Evolutionary conservation across 768 basidiomycete species (phyloP).

Genomic region (Tremella yokohamensis): DNA sequence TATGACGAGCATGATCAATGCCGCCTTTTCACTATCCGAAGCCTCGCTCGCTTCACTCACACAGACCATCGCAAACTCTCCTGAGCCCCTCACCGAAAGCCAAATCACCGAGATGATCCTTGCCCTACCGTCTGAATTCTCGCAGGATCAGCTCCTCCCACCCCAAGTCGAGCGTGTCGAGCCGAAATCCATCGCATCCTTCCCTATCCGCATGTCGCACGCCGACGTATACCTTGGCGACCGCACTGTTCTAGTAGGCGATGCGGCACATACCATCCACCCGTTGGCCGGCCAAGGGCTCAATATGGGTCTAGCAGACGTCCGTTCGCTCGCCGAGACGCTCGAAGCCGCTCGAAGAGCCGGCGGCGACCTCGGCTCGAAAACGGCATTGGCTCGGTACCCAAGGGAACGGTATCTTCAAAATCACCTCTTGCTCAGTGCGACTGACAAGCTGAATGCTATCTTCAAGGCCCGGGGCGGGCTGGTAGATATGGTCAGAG

Average conservation of each 20-base stretch:
- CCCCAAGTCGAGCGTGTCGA: slow-evolving; percentile 72
- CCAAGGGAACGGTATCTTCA: slow-evolving; percentile 73
- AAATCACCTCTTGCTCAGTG: slow-evolving; percentile 80
- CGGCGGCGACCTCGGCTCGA: slow-evolving; percentile 82
- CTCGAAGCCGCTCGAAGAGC: slow-evolving; percentile 59
- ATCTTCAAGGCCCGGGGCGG: slow-evolving; percentile 67
- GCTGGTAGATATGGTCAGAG: slow-evolving; percentile 79
- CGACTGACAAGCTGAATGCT: slow-evolving; percentile 85
- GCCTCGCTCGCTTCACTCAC: slow-evolving; percentile 32
- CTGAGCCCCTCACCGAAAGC: slow-evolving; percentile 52
- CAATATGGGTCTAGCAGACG: slow-evolving; percentile 89
- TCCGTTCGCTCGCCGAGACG: slow-evolving; percentile 65
- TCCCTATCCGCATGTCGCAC: slow-evolving; percentile 83
- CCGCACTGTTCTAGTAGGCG: slow-evolving; percentile 85
- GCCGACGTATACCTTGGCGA: slow-evolving; percentile 76
- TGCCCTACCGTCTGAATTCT: slow-evolving; percentile 56
- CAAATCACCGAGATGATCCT: slow-evolving; percentile 54
- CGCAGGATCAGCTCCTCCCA: slow-evolving; percentile 61
- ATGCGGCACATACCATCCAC: slow-evolving; percentile 92
- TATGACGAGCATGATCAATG: slow-evolving; percentile 75
- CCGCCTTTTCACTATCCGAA: slow-evolving; percentile 66
- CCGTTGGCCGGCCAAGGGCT: slow-evolving; percentile 95
- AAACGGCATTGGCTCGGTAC: slow-evolving; percentile 71
- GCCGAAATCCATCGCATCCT: slow-evolving; percentile 72
- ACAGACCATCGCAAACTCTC: slow-evolving; percentile 23